Evolutionary conservation across 1,284 basidiomycete species (phyloP).

Genomic region (Heterobasidion annosum): DNA sequence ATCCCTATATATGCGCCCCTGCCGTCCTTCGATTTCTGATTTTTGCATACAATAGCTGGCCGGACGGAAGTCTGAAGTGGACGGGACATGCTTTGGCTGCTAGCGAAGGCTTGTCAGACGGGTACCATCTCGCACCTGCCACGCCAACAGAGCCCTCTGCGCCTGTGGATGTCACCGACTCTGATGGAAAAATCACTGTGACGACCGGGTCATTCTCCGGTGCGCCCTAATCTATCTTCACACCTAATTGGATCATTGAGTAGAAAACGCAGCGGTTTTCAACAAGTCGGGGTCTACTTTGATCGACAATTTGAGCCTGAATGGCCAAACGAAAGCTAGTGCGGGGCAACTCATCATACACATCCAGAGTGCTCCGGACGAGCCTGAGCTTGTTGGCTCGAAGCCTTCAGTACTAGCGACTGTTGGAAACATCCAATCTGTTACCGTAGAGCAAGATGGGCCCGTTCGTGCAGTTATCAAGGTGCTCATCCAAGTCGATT

Average conservation of each 20-base stretch:
- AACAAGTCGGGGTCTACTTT: slow-evolving; percentile 25
- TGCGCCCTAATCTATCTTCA: slow-evolving; percentile 4
- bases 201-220: slow-evolving; percentile 28
- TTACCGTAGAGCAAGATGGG: slow-evolving; percentile 28
- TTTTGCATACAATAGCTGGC: slow-evolving; percentile 21
- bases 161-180: slow-evolving; percentile 23
- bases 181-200: slow-evolving; percentile 19
- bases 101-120: slow-evolving; percentile 17
- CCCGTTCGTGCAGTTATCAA: slow-evolving; percentile 35
- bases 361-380: slow-evolving; percentile 26
- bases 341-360: slow-evolving; percentile 24
- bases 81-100: slow-evolving; percentile 29
- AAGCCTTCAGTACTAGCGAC: slow-evolving; percentile 19
- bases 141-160: slow-evolving; percentile 26
- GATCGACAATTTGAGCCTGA: slow-evolving; percentile 22
- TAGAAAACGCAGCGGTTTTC: slow-evolving; percentile 19
- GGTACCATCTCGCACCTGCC: slow-evolving; percentile 22
- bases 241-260: not conserved
- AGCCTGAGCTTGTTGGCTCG: slow-evolving; percentile 20
- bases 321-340: slow-evolving; percentile 20
- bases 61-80: slow-evolving; percentile 33
- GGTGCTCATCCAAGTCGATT: slow-evolving; percentile 11
- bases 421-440: slow-evolving; percentile 22
- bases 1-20: not conserved
- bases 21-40: not conserved